phyloP scores from a whole-genome alignment of 495 filamentous ascomycete genomes.

The Letharia lupina region DNA sequence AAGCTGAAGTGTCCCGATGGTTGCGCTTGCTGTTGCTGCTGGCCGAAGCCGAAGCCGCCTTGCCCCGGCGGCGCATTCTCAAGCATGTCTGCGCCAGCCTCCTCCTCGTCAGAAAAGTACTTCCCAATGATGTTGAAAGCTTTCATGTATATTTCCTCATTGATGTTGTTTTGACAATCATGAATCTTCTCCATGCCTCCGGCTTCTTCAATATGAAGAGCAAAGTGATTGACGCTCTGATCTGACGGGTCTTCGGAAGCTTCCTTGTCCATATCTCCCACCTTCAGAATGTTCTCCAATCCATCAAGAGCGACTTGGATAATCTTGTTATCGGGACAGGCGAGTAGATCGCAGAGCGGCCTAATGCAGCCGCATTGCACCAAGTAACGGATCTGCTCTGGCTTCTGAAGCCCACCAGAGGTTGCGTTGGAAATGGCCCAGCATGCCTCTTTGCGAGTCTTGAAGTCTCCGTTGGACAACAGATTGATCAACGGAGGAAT shows the following conservation, averaged over 20 bases:
- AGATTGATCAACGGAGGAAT: constrained; percentile 94
- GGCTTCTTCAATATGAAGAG: constrained; percentile 96
- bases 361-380: constrained; percentile 92
- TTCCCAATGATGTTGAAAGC: constrained; percentile 99
- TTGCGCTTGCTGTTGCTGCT: constrained; percentile 62
- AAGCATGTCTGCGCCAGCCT: constrained; percentile 67
- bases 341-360: constrained; percentile 91
- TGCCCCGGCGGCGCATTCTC: constrained; percentile 56
- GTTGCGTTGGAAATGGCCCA: constrained; percentile 99
- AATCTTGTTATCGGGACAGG: constrained; percentile 99
- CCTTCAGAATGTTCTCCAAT: constrained; percentile 98
- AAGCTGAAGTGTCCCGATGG: constrained; percentile 84
- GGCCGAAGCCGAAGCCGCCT: constrained; percentile 78
- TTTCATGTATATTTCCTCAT: constrained; percentile 99
- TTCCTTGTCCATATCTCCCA: constrained; percentile 97
- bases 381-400: constrained; percentile 94
- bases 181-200: constrained; percentile 99
- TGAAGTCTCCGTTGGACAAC: constrained; percentile 92
- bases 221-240: constrained; percentile 87
- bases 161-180: constrained; percentile 99
- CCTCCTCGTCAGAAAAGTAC: constrained; percentile 99
- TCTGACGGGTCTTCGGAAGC: constrained; percentile 55
- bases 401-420: constrained; percentile 94
- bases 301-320: constrained; percentile 98
- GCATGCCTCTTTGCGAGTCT: constrained; percentile 99